Evolutionary conservation across 2,329 filamentous ascomycete species (phyloP), one percentile per base, ranked within the genome.

Genomic region (Fusarium euwallaceae): DNA sequence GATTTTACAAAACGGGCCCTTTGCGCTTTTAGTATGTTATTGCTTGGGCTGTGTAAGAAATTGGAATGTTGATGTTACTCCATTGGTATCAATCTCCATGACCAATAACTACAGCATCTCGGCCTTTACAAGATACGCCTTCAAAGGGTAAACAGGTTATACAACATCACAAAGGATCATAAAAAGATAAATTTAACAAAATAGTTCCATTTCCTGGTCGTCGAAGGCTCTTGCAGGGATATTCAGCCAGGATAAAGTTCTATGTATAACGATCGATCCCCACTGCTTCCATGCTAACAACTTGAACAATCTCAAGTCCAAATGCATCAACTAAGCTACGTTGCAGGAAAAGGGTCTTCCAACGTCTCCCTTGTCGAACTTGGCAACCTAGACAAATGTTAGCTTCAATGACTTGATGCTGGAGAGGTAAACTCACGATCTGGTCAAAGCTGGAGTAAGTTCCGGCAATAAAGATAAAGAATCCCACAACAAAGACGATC

Each of bases 391-490:
- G 4, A 27, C 8, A 3, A 41, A 8, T n/a, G 16, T 59, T 59
- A 59, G 22, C 34, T 59, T 39, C 20, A 36, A 6, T 27, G 16
- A 2, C 1, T 39, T 17, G 10, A 17, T 9, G 14, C 11, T 17
- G 22, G 16, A 4, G 10, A 27, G 55, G 14, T n/a, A 20, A n/a
- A 59, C 55, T 59, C 55, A 59, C 55, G 17, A 59, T 59, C 34
- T 59, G 55, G 22, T 59, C 55, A 11, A 59, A 37, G 36, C 55
- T 59, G 16, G 55, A 36, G 22, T 59, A 59, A 17, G 55, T 59
- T 8, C 55, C 55, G 6, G 32, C 34, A 29, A 59, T 20, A n/a
- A 59, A 59, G 20, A 59, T 39, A 4, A 59, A 59, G 16, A 59
- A 59, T 11, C 55, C 55, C 22, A 59, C 55, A 20, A 39, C 16